Evolutionary conservation across 2,329 filamentous ascomycete genomes (phyloP), one percentile per base, ranked within the genome.

Genomic region (Verticillium longisporum): DNA sequence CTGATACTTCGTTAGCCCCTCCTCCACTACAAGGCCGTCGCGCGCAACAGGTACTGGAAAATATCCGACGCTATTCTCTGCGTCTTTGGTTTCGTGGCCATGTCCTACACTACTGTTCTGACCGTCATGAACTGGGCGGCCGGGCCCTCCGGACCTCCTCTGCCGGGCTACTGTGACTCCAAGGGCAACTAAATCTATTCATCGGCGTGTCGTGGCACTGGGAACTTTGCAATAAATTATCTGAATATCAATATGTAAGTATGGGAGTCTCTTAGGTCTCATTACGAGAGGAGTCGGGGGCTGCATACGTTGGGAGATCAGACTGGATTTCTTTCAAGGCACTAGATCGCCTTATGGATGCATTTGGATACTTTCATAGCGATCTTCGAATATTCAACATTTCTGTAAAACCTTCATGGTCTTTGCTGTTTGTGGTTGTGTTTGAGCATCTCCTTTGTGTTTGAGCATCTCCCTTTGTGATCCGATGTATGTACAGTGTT

Each of bases 51-150:
- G 54, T 80, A 86, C 65, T 89, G 92, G 74, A 89, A 86, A 65
- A 75, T 83, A 14, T 81, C 88, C 6, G 94, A 99, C 68, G 80
- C 97, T 50, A 66, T 80, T 0, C 85, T 99, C 38, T 89, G 91
- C 68, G 78, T 92, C 61, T 92, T 98, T 69, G 95, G 95, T 7
- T 77, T 93, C 59, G 74, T 92, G 18, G 91, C 91, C 68, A 99
- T 98, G 90, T 84, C 85, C 6, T 99, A 99, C 74, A 97, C 95
- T 0, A 98, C 95, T 0, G 81, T 83, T 38, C 79, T 98, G 68
- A 99, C 95, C 0, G 79, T 97, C 56, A 83, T 88, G 71, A 96
- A 90, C 74, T 99, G 95, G 96, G 85, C 90, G 6, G 81, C 79
- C 58, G 85, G 86, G 4, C 69, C 74, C 0, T 72, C 70, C 1